A percentile compares a stretch with the other conserved stretches of the same genome.
Evolutionary conservation across 331 rosid genomes (phyloP).

Genomic region (Acacia concinna): DNA sequence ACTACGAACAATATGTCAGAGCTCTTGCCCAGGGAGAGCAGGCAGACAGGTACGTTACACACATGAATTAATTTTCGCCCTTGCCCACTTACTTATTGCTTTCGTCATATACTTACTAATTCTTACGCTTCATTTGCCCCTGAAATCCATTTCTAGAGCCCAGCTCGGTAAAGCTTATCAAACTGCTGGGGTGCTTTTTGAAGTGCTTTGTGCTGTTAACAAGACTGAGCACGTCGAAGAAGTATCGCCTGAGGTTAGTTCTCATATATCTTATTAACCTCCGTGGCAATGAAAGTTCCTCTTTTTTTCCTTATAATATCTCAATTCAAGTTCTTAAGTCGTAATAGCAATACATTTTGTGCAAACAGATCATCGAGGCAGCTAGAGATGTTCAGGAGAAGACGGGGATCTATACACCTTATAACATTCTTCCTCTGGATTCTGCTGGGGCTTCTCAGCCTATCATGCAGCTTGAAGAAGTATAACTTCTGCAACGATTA

Average conservation of each 20-base stretch:
- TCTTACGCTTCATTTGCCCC: not conserved
- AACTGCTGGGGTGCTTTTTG: slow-evolving; percentile 93
- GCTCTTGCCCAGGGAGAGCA: slow-evolving; percentile 92
- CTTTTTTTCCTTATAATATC: not conserved
- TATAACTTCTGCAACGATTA: slow-evolving; percentile 28
- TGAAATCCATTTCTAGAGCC: slow-evolving; percentile 57
- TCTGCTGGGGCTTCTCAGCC: slow-evolving; percentile 97
- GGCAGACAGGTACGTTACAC: slow-evolving; percentile 65
- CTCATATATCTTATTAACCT: slow-evolving; percentile 20
- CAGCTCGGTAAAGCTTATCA: slow-evolving; percentile 95
- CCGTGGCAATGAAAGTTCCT: slow-evolving; percentile 23
- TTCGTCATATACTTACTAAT: not conserved
- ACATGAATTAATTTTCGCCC: not conserved
- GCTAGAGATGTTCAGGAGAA: slow-evolving; percentile 98
- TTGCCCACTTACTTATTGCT: not conserved
- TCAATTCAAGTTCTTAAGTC: slow-evolving; percentile 18
- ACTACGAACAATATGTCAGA: slow-evolving; percentile 82
- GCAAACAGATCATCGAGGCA: slow-evolving; percentile 81
- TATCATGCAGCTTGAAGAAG: slow-evolving; percentile 97
- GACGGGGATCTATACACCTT: slow-evolving; percentile 87
- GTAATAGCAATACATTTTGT: slow-evolving; percentile 8
- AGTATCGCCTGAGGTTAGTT: slow-evolving; percentile 95
- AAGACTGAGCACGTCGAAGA: slow-evolving; percentile 96
- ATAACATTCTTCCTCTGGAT: slow-evolving; percentile 94
- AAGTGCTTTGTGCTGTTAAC: slow-evolving; percentile 96